Evolutionary conservation across 2,329 filamentous ascomycete species (phyloP).

Genomic region (Blastomyces parvus): DNA sequence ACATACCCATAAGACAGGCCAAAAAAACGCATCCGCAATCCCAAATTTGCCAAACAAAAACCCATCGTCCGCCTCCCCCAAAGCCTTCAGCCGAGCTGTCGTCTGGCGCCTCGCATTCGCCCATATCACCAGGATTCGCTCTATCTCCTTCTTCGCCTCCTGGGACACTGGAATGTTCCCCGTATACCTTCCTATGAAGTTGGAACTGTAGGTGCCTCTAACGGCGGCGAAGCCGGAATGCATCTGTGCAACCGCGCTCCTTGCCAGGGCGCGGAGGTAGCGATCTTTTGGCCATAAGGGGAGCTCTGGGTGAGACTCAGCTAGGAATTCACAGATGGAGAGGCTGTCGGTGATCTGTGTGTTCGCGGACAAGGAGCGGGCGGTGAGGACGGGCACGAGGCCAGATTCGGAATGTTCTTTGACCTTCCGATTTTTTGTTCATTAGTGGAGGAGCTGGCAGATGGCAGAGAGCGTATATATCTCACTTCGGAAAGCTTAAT

Average conservation of each 20-base stretch:
- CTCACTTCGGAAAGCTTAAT: constrained; percentile 22
- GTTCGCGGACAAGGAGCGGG: constrained; percentile 17
- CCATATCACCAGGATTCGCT: constrained; percentile 23
- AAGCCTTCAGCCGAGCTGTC: constrained; percentile 17
- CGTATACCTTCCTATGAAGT: constrained; percentile 25
- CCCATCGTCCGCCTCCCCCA: constrained; percentile 23
- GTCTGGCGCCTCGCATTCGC: constrained; percentile 20
- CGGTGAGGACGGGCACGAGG: constrained; percentile 24
- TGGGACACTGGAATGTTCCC: constrained; percentile 25
- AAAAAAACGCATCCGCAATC: constrained; percentile 33
- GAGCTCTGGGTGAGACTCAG: constrained; percentile 24
- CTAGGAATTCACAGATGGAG: constrained; percentile 28
- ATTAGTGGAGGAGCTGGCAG: not conserved
- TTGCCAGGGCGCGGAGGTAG: constrained; percentile 25
- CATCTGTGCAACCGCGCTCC: constrained; percentile 27
- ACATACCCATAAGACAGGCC: constrained; percentile 31
- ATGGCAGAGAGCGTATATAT: not conserved
- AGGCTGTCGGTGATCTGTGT: constrained; percentile 24
- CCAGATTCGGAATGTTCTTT: constrained; percentile 23
- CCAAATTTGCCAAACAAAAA: constrained; percentile 32
- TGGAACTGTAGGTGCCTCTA: constrained; percentile 21
- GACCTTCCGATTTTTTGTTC: constrained; percentile 16
- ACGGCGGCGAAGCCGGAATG: constrained; percentile 26
- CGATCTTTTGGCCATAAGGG: constrained; percentile 27
- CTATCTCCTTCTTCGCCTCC: constrained; percentile 21